Base-by-base conservation (phyloP, 345 rosid genomes). In the Eucalyptus globulus region DNA sequence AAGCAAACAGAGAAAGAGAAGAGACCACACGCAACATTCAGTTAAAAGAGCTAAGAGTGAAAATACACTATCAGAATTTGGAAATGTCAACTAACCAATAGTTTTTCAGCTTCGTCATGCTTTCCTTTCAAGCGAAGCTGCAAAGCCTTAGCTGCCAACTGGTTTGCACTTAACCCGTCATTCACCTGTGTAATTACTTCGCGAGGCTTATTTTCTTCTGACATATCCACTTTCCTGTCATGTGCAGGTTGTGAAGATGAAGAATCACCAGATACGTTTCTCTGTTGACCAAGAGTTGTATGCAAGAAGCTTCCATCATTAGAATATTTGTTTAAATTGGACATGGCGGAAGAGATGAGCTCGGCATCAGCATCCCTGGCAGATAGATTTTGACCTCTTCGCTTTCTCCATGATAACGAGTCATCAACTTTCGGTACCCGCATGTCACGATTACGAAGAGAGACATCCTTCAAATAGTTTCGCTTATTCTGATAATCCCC, bases 101-200 rank as follows among this genome's bases (percentile, higher is more conserved):
- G 93, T 91, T 94, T 93, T 86, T 98, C 94, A 72, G 99, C 98
- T 93, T 98, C 98, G 60, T 95, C 96, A 60, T 83, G 97, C 91
- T 97, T 97, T 90, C 99, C 99, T 92, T 97, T 95, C 95, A 97
- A 88, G 29, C 96, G 97, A 80, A 97, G 96, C 92, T 95, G 99
- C 92, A 95, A 87, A 29, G 98, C 99, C 93, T 95, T 98, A 86
- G 99, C 99, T 76, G 97, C 97, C 87, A 96, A 88, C 89, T 96
- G 95, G 92, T 98, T 98, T 86, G 96, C 94, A 91, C 95, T 95
- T 91, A 94, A 89, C 51, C 88, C 91, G 89, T 94, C 95, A 47
- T 87, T 88, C 89, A 86, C 86, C 14, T 90, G 88, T 40, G 85
- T 29, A 88, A 87, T 88, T 72, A 50, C 90, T 91, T 91, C 97